Evolutionary conservation across 1,284 basidiomycete species (phyloP).

Genomic region (Xanthoconium separans): DNA sequence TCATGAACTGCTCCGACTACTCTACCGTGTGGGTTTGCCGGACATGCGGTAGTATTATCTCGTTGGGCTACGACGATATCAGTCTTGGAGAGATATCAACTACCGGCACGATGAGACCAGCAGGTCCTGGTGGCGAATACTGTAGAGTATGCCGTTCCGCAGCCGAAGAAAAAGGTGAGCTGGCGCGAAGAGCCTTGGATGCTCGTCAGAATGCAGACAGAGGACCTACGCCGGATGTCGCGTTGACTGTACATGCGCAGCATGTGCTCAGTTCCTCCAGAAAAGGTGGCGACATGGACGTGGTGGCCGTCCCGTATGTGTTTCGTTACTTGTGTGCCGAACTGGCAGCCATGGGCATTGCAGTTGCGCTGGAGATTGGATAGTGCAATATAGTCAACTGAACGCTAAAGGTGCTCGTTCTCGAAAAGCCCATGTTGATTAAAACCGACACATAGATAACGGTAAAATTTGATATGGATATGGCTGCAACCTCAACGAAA

Average conservation of each 20-base stretch:
- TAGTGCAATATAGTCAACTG: conserved; percentile 30
- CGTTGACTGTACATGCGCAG: conserved; percentile 60
- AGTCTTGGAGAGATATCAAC: conserved; percentile 64
- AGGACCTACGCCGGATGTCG: conserved; percentile 47
- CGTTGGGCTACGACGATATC: conserved; percentile 89
- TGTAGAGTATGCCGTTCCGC: conserved; percentile 84
- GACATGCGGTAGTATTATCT: conserved; percentile 93
- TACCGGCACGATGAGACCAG: conserved; percentile 49
- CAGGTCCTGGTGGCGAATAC: conserved; percentile 82
- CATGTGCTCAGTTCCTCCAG: conserved; percentile 58
- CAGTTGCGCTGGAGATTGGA: conserved; percentile 70
- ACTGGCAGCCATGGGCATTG: conserved; percentile 83
- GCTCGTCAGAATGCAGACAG: conserved; percentile 45
- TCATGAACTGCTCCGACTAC: conserved; percentile 99
- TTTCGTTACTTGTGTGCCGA: conserved; percentile 88
- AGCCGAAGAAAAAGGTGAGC: conserved; percentile 61
- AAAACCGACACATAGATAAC: conserved; percentile 16
- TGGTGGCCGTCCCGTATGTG: conserved; percentile 95
- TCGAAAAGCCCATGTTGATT: conserved; percentile 16
- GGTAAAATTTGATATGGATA: no score
- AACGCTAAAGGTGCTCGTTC: background rate
- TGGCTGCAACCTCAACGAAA: conserved; percentile 10
- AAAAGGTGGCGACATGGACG: conserved; percentile 83
- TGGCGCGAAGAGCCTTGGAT: conserved; percentile 52
- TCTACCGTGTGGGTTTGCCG: conserved; percentile 98